phyloP scores from a whole-genome alignment of 2,329 filamentous ascomycete species.

The Claviceps monticola region DNA sequence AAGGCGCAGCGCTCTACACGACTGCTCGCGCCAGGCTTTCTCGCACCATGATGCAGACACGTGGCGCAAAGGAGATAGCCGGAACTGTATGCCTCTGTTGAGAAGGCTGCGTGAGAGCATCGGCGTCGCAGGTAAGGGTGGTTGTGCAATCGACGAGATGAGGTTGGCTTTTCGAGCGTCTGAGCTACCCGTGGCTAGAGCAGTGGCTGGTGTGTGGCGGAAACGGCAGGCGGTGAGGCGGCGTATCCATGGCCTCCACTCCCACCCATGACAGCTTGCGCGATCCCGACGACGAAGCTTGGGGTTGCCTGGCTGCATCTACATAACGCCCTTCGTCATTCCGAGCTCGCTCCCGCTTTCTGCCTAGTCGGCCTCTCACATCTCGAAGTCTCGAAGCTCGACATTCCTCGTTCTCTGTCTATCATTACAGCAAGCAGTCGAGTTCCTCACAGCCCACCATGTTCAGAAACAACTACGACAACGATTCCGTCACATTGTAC shows the following conservation, averaged over 20 bases:
- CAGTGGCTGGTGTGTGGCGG: neutral
- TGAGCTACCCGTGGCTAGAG: neutral
- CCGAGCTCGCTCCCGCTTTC: constrained; percentile 5
- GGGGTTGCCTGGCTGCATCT: constrained; percentile 9
- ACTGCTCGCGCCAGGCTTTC: neutral
- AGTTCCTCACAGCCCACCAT: constrained; percentile 38
- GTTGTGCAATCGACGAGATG: neutral
- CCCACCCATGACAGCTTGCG: constrained; percentile 2
- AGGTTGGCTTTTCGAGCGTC: neutral
- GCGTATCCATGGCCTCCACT: constrained; percentile 4
- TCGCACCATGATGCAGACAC: neutral
- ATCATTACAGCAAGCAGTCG: constrained; percentile 2
- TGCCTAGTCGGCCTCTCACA: constrained; percentile 5
- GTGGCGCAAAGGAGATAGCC: neutral
- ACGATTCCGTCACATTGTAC: constrained; percentile 99
- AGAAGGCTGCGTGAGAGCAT: constrained; percentile 1
- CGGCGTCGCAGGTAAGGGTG: neutral
- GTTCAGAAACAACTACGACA: constrained; percentile 99
- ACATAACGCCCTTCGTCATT: constrained; percentile 8
- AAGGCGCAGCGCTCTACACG: neutral
- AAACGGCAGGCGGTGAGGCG: constrained; percentile 10
- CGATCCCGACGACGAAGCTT: constrained; percentile 12
- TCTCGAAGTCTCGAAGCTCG: neutral
- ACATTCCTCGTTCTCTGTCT: neutral
- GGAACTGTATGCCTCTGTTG: neutral